Conservation (phyloP, 2,329 filamentous ascomycete species). For the Pyrenophora teres region DNA sequence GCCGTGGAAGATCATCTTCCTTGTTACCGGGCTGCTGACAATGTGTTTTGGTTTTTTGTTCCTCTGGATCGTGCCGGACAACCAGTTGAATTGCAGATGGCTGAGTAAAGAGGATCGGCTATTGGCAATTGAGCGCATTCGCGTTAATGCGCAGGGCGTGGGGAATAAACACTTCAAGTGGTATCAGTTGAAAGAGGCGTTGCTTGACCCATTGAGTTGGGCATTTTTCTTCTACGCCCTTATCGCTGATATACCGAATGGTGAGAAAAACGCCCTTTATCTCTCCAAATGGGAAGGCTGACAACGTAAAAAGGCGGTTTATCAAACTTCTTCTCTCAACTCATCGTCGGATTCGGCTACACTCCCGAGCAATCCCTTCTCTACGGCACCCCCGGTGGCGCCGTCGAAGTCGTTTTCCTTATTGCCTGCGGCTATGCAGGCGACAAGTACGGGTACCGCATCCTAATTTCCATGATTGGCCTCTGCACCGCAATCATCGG, state of each 20-base stretch:
- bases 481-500: constrained; percentile 62
- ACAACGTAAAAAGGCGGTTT: constrained; percentile 51
- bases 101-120: constrained; percentile 69
- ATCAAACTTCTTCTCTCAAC: constrained; percentile 65
- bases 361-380: constrained; percentile 65
- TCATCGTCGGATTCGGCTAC: constrained; percentile 69
- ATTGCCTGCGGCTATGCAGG: constrained; percentile 62
- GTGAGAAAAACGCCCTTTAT: constrained; percentile 26
- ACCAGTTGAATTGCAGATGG: constrained; percentile 64
- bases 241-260: constrained; percentile 63
- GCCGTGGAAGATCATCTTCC: constrained; percentile 67
- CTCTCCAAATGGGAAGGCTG: too few species aligned
- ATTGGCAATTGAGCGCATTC: constrained; percentile 71
- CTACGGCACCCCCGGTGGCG: constrained; percentile 68
- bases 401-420: constrained; percentile 65
- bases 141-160: constrained; percentile 76
- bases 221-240: constrained; percentile 63
- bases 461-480: constrained; percentile 60
- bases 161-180: constrained; percentile 71
- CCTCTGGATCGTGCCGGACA: constrained; percentile 60
- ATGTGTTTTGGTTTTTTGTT: constrained; percentile 50
- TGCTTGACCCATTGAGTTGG: constrained; percentile 64
- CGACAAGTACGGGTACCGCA: constrained; percentile 60
- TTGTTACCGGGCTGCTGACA: constrained; percentile 53
- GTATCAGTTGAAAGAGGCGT: constrained; percentile 66